Base-by-base conservation (phyloP, 1,139 yeast genomes). In the Waltiozyma sp. region DNA sequence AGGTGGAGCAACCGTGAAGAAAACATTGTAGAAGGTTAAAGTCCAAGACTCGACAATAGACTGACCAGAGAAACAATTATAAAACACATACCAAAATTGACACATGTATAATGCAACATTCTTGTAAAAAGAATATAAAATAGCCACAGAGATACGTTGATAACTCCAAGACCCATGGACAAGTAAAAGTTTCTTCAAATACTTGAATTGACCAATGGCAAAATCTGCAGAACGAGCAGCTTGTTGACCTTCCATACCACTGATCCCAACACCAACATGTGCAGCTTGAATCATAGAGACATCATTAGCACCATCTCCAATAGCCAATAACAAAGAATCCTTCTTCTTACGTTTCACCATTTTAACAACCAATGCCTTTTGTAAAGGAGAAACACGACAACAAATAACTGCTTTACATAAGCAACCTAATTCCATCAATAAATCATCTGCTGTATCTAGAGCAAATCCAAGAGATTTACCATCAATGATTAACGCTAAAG, bases 261-360 rank as follows among this genome's bases (percentile, higher is more conserved):
- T 86, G 52, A 91, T 91, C 59, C 99, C 99, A 39, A 91, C 94
- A 47, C 99, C 99, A 41, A 91, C 95, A 62, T 91, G 96, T 0
- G 98, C 98, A 14, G 97, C 96, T 63, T 91, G 98, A 53, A 91
- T 91, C 99, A 91, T 91, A 38, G 95, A 85, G 28, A 91, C 98
- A 66, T 91, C 99, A 59, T 91, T 91, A 4, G 98, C 96, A 53
- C 98, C 99, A 65, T 91, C 99, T 43, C 99, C 99, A 58, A 91
- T 84, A 0, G 98, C 97, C 48, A 93, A 69, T 23, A 93, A 66
- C 55, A 91, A 67, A 0, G 94, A n/a, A n/a, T n/a, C 82, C 45
- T 80, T 77, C 51, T 83, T 76, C 36, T 86, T 79, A 56, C 86
- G 81, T 55, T 82, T 82, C 33, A 91, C 97, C 66, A 93, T 73